A percentile compares a stretch with the other conserved stretches of the same genome.
Evolutionary conservation across 1,284 basidiomycete species (phyloP).

Genomic region (Chiua sp.): DNA sequence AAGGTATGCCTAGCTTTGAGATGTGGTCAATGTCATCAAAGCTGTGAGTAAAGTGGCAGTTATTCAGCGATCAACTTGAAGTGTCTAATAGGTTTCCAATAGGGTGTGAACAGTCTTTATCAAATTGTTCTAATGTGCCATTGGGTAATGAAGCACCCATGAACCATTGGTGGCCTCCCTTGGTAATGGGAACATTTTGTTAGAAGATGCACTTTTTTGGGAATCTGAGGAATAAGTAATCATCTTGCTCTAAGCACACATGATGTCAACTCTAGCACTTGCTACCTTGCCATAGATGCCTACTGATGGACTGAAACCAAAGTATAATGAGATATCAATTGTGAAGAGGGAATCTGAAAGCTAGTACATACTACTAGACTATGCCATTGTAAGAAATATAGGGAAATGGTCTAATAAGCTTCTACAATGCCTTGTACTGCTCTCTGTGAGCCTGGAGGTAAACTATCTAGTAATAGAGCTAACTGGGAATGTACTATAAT

Average conservation of each 20-base stretch:
- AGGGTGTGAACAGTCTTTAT: neutral
- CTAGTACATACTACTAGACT: neutral
- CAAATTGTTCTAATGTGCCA: neutral
- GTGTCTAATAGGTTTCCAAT: neutral
- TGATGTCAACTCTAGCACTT: neutral
- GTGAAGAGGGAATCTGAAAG: neutral
- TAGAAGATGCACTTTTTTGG: neutral
- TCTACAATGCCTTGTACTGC: slow-evolving; percentile 2
- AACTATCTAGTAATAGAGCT: neutral
- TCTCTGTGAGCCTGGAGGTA: slow-evolving; percentile 1
- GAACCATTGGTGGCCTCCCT: slow-evolving; percentile 5
- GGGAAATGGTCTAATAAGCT: slow-evolving; percentile 4
- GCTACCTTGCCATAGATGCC: neutral
- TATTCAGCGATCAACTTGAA: neutral
- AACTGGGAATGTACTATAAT: neutral
- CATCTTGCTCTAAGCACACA: slow-evolving; percentile 27
- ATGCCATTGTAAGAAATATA: slow-evolving; percentile 6
- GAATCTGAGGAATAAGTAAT: slow-evolving; percentile 44
- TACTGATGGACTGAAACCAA: neutral
- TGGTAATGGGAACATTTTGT: neutral
- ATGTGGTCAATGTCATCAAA: no score
- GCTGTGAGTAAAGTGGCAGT: neutral
- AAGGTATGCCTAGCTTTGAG: no score
- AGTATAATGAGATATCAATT: neutral
- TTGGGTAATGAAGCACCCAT: rapidly evolving